phyloP scores from a whole-genome alignment of 768 basidiomycete genomes.

The Brasilioporus rufonigricans region DNA sequence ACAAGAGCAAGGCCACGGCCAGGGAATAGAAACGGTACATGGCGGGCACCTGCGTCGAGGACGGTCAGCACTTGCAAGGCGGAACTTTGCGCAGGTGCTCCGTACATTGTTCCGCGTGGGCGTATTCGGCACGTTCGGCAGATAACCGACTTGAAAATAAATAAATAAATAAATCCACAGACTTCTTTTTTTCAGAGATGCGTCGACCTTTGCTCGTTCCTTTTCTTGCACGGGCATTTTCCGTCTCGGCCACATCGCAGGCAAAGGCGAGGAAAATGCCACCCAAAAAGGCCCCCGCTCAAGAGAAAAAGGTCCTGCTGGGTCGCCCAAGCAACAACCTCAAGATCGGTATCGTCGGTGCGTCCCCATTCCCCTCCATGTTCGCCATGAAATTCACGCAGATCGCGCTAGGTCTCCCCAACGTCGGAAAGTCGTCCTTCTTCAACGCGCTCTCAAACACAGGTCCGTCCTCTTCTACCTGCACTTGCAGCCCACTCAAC shows the following conservation, averaged over 20 bases:
- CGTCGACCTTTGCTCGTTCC: constrained; percentile 13
- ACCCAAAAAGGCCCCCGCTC: constrained; percentile 76
- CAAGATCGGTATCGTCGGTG: constrained; percentile 98
- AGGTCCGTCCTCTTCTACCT: constrained; percentile 44
- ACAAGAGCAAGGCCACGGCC: constrained; percentile 18
- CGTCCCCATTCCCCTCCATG: constrained; percentile 23
- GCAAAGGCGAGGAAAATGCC: constrained; percentile 73
- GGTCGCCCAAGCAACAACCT: constrained; percentile 96
- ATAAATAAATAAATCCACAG: not conserved
- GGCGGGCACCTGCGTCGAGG: too few relatives aligned
- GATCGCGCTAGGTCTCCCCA: constrained; percentile 72
- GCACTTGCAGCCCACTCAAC: constrained; percentile 1
- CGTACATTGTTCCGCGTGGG: too few relatives aligned
- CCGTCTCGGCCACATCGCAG: constrained; percentile 35
- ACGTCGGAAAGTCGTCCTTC: constrained; percentile 99
- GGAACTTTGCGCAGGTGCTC: too few relatives aligned
- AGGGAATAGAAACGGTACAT: too few relatives aligned
- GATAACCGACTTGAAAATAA: constrained; percentile 14
- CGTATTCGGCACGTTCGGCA: constrained; percentile 19
- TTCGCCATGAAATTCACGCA: too few relatives aligned
- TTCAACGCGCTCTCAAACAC: constrained; percentile 96
- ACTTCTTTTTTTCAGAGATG: constrained; percentile 23
- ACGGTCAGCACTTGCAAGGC: too few relatives aligned
- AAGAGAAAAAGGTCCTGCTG: constrained; percentile 83
- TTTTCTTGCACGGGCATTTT: constrained; percentile 30